A percentile compares a stretch with the other conserved stretches of the same genome.
Conservation (phyloP, 2,329 filamentous ascomycete species). For the Sporothrix phasma region DNA sequence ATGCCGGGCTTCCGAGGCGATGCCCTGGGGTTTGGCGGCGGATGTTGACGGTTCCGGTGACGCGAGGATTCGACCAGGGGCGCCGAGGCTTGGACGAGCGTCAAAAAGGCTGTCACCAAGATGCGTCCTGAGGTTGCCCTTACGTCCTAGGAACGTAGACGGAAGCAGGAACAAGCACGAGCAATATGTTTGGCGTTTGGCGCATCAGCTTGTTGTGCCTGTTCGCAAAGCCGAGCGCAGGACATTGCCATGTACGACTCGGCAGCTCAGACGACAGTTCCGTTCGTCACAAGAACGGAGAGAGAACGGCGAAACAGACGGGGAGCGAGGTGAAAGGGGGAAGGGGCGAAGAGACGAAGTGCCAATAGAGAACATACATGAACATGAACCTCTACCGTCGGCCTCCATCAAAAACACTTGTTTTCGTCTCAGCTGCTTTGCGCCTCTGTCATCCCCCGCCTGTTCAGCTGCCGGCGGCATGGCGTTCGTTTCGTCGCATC, state of each 20-base stretch:
- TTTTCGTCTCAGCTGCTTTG: not conserved
- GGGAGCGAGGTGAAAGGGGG: not conserved
- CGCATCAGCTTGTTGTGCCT: not conserved
- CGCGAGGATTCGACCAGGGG: not conserved
- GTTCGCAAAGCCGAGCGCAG: not conserved
- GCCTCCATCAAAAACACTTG: not conserved
- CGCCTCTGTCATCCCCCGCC: not conserved
- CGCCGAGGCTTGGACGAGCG: not conserved
- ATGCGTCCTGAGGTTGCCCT: not conserved
- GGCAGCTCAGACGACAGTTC: not conserved
- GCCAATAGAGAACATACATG: not conserved
- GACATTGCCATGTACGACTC: not conserved
- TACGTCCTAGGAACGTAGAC: not conserved
- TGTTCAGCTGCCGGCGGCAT: not conserved
- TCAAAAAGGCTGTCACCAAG: not conserved
- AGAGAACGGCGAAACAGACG: not conserved
- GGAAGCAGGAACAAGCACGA: too few species aligned
- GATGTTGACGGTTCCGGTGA: not conserved
- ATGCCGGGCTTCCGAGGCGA: not conserved
- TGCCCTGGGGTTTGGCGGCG: not conserved
- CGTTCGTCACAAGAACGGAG: not conserved
- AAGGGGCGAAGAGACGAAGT: not conserved
- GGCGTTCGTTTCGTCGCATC: not conserved
- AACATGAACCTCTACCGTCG: not conserved
- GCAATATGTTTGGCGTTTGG: not conserved